Base-by-base conservation (phyloP, 805 yeast species). In the Cyberlindnera mrakii region DNA sequence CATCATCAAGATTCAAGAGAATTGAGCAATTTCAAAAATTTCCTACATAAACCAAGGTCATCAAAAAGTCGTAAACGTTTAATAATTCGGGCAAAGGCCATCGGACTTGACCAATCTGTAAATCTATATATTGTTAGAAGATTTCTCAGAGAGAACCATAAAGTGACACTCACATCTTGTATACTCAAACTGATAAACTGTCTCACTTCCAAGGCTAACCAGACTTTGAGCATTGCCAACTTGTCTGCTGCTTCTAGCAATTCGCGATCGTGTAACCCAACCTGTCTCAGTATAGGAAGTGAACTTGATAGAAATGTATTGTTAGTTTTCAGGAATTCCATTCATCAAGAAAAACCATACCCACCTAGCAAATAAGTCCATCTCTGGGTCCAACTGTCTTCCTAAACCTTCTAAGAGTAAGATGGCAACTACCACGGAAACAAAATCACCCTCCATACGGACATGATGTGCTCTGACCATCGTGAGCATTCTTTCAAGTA, bases 401-500 rank as follows among this genome's bases (percentile, higher is more conserved):
- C 99, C 98, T 42, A 93, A 85, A 10, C 99, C 99, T 63, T 93
- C 99, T 44, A 93, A 67, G 43, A 93, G 69, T 42, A 93, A 66
- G 19, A 93, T 89, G 1, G 98, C 96, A 29, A 93, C 88, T n/a
- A 93, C 84, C 19, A 93, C 96, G 27, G 96, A 88, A 35, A 93
- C 81, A 58, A 93, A 93, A 63, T 93, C 99, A 6, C 96, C 95
- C 59, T 93, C 99, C 96, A 93, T 85, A 58, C 96, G 74, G 18
- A 93, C 99, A 63, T 93, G 99, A 62, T 93, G 99, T 10, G 71
- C 68, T 48, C 98, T 71, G 16, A 93, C 98, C 97, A 93, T 89
- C 3, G 81, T 71, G 45, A 93, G 71, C 72, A 91, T 90, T 56
- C 80, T 84, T 52, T 88, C 93, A 44, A 93, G 69, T 44, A 93